phyloP scores from a whole-genome alignment of 2,329 filamentous ascomycete species.

The Paramyrothecium roridum region DNA sequence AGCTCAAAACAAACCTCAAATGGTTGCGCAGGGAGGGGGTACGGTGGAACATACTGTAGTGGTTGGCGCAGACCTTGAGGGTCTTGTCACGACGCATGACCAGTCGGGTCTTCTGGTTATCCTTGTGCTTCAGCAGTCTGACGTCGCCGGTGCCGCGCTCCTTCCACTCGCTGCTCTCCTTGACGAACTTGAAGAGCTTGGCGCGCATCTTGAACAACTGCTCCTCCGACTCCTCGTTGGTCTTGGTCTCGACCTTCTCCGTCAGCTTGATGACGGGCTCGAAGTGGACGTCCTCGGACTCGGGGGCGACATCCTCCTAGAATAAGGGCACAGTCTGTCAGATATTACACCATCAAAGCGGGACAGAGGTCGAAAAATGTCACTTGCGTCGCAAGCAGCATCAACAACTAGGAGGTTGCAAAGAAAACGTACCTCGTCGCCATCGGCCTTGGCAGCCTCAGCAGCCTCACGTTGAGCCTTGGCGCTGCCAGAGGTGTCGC shows the following conservation, averaged over 20 bases:
- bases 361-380: neutral
- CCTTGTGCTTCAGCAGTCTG: conserved; percentile 95
- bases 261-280: conserved; percentile 95
- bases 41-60: conserved; percentile 73
- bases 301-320: conserved; percentile 68
- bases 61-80: conserved; percentile 99
- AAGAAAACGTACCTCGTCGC: conserved; percentile 47
- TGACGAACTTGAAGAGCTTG: conserved; percentile 98
- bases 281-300: conserved; percentile 93
- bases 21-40: neutral
- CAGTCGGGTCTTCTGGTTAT: conserved; percentile 94
- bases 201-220: conserved; percentile 99
- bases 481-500: conserved; percentile 85
- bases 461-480: conserved; percentile 71
- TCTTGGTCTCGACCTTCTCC: conserved; percentile 95
- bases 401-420: neutral
- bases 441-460: conserved; percentile 42
- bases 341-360: neutral
- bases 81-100: conserved; percentile 99
- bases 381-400: neutral
- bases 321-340: neutral
- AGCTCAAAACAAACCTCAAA: neutral
- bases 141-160: conserved; percentile 97
- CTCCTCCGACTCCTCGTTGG: conserved; percentile 97
- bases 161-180: conserved; percentile 94